Base-by-base conservation (phyloP, 169 alveolate species). In the Theileria orientalis region DNA sequence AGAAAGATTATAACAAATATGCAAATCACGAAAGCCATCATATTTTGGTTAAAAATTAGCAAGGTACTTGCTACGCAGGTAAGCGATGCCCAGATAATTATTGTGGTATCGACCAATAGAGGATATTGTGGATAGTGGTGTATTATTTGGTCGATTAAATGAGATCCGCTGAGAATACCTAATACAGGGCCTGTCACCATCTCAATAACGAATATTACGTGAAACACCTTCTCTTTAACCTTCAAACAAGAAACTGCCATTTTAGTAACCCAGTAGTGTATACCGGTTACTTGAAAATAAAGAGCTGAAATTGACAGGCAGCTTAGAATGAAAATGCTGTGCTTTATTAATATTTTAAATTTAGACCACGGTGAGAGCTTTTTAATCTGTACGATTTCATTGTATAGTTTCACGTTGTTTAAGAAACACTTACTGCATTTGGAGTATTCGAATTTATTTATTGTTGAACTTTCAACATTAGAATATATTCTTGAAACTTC, bases 211-310 rank as follows among this genome's bases (percentile, higher is more conserved):
- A 91, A 82, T 14, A 91, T 90, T 30, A 76, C 76, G 54, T 86
- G 83, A 35, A 91, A 70, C 49, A 91, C 82, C 21, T 90, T 91
- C 37, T 74, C 94, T 46, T 83, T 59, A 21, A 82, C 54, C 3
- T 19, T 63, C 27, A 44, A 82, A 27, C 47, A 16, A 8, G 60
- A 7, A 23, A 90, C 76, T 74, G 92, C 73, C 60, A 87, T 84
- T 80, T 90, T 92, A 3, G 97, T 94, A 57, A 91, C 88, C 97
- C 97, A 94, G 76, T 85, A 94, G 75, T 92, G 96, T 13, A 94
- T 91, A 47, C 95, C 97, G 0, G 96, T 87, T 33, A 93, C 93
- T 3, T 90, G 92, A 66, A 93, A 94, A 77, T 90, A 94, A 41
- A 94, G 67, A 19, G 80, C 47, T 3, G 85, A 82, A 1, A 82